Evolutionary conservation across 1,139 yeast species (phyloP).

Genomic region (Candida pseudoviswanathii): DNA sequence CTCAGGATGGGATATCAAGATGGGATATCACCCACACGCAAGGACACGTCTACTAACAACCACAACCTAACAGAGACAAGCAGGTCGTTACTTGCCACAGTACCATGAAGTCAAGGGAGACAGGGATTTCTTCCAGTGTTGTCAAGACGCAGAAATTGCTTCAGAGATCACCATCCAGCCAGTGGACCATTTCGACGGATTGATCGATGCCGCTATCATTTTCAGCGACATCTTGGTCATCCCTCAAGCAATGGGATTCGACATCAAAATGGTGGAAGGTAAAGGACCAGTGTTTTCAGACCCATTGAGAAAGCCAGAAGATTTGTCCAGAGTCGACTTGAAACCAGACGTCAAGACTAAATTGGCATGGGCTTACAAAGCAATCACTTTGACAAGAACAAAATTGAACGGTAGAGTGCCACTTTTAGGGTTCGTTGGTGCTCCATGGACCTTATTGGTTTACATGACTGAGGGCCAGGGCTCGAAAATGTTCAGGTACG

Average conservation of each 20-base stretch:
- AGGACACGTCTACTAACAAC: conserved; percentile 13
- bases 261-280: conserved; percentile 90
- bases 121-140: conserved; percentile 90
- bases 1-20: neutral
- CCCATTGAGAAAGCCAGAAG: conserved; percentile 78
- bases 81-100: conserved; percentile 88
- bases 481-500: conserved; percentile 85
- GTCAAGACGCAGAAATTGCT: conserved; percentile 92
- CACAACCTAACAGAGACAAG: conserved; percentile 58
- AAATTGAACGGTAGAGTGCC: conserved; percentile 91
- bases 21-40: neutral
- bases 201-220: conserved; percentile 94
- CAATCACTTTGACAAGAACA: conserved; percentile 83
- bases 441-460: conserved; percentile 96
- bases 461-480: conserved; percentile 99
- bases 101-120: conserved; percentile 86
- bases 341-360: conserved; percentile 73
- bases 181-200: conserved; percentile 81
- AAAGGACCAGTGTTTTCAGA: conserved; percentile 92
- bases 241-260: conserved; percentile 98
- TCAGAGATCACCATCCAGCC: conserved; percentile 96
- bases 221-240: conserved; percentile 93
- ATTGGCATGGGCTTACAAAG: conserved; percentile 91
- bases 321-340: conserved; percentile 58
- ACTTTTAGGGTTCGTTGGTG: conserved; percentile 92